Evolutionary conservation across 129 eudicot genomes (phyloP), one percentile per base, ranked within the genome.

Genomic region (Escallonia herrerae): DNA sequence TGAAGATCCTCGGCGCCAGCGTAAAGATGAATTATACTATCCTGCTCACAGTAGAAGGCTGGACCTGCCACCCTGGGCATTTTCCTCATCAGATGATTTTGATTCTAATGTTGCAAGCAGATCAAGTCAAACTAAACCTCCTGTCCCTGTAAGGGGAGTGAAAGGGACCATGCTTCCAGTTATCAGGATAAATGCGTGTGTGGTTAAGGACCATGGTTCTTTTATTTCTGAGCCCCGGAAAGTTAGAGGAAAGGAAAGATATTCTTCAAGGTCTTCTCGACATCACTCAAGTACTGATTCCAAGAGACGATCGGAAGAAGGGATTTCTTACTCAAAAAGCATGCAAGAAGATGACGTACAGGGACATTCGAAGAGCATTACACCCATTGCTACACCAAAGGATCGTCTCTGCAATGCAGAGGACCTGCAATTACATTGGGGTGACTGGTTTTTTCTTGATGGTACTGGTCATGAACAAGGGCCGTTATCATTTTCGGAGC

Each of bases 401-500:
- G 82, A 93, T 60, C 81, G 70, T 48, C 82, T 93, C 69, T 78
- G 81, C 67, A 85, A 80, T 42, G 78, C 44, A 12, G 84, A 86
- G 58, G 95, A 93, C 54, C 50, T 93, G 62, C 87, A 86, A 52
- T 77, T 93, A 69, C 91, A 86, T 75, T 55, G 83, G 62, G 99
- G 99, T 77, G 99, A 86, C 41, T 93, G 99, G 99, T 93, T 77
- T 75, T 89, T 77, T 72, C 95, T 88, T 69, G 96, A 89, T 74
- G 99, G 99, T 42, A 80, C 89, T 54, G 99, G 99, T 60, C 96
- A 82, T 82, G 99, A 93, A 77, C 87, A 74, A 67, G 99, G 99
- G 40, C 99, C 99, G 10, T 70, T 83, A 52, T 78, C 86, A 11
- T 81, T 70, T 65, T 71, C 84, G 5, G 91, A 83, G 83, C 73